Evolutionary conservation across 371 early-diverging fungal species (phyloP).

Genomic region (Dichotomocladium elegans): DNA sequence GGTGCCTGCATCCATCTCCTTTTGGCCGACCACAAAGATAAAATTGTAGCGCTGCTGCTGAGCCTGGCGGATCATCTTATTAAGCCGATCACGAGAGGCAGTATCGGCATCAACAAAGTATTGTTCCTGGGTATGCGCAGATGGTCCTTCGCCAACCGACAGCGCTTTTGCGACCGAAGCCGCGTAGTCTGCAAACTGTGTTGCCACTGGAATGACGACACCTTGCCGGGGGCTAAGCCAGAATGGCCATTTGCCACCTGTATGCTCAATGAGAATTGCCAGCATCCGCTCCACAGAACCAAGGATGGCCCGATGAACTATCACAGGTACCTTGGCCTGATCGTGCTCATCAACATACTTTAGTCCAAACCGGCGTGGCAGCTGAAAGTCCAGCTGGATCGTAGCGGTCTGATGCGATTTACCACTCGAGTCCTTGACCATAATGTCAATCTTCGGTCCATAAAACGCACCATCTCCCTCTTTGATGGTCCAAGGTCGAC

Average conservation of each 20-base stretch:
- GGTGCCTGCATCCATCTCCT: constrained; percentile 77
- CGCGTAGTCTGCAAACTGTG: constrained; percentile 46
- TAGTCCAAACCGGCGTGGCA: constrained; percentile 89
- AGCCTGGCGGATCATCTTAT: constrained; percentile 97
- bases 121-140: constrained; percentile 7
- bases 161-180: constrained; percentile 33
- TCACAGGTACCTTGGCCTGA: constrained; percentile 76
- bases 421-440: constrained; percentile 91
- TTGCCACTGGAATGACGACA: constrained; percentile 82
- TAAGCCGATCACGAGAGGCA: constrained; percentile 76
- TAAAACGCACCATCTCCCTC: constrained; percentile 99
- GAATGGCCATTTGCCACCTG: constrained; percentile 93
- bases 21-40: constrained; percentile 91
- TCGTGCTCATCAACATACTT: constrained; percentile 63
- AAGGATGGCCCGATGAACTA: constrained; percentile 94
- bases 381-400: constrained; percentile 96
- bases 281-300: constrained; percentile 95
- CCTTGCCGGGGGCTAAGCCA: constrained; percentile 99
- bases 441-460: constrained; percentile 99
- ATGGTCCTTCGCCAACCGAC: constrained; percentile 19
- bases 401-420: constrained; percentile 98
- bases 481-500: constrained; percentile 86
- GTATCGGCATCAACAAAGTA: constrained; percentile 81
- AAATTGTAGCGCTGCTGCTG: constrained; percentile 89
- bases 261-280: constrained; percentile 92